A percentile compares a stretch with the other conserved stretches of the same genome.
phyloP scores from a whole-genome alignment of 805 yeast species.

The Saturnispora hagleri region DNA sequence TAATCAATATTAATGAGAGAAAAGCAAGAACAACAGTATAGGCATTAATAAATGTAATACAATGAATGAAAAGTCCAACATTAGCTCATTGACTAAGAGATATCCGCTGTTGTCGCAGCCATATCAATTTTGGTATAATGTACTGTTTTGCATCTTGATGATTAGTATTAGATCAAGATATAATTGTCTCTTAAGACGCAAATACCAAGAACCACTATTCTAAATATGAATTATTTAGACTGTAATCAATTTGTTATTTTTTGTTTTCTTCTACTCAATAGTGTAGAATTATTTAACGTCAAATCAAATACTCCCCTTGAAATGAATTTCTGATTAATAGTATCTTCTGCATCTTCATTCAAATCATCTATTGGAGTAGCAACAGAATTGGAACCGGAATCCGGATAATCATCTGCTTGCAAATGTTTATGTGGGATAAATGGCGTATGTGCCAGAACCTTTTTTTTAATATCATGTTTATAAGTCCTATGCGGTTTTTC shows the following conservation, averaged over 20 bases:
- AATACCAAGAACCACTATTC: no score
- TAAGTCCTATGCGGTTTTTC: neutral
- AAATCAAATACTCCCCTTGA: constrained; percentile 34
- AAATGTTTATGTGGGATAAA: constrained; percentile 3
- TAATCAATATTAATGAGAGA: neutral
- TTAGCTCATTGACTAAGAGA: neutral
- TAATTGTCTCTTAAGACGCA: no score
- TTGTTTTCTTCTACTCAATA: constrained; percentile 45
- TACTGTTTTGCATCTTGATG: neutral
- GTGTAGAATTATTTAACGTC: constrained; percentile 53
- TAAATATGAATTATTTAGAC: no score
- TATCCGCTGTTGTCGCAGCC: neutral
- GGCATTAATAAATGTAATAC: neutral
- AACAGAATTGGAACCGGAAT: neutral
- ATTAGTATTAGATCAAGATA: no score
- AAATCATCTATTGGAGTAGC: neutral
- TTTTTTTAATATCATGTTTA: constrained; percentile 6
- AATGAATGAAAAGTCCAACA: neutral
- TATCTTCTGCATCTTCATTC: neutral
- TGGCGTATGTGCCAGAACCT: constrained; percentile 14
- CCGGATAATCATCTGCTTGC: neutral
- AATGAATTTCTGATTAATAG: constrained; percentile 16
- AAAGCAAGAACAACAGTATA: neutral
- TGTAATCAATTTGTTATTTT: neutral
- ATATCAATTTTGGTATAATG: neutral